These are phyloP conservation scores for Zygnema cylindricum DNA, from an alignment of 139 green algal species.

Conservation along the genomic window DNA sequence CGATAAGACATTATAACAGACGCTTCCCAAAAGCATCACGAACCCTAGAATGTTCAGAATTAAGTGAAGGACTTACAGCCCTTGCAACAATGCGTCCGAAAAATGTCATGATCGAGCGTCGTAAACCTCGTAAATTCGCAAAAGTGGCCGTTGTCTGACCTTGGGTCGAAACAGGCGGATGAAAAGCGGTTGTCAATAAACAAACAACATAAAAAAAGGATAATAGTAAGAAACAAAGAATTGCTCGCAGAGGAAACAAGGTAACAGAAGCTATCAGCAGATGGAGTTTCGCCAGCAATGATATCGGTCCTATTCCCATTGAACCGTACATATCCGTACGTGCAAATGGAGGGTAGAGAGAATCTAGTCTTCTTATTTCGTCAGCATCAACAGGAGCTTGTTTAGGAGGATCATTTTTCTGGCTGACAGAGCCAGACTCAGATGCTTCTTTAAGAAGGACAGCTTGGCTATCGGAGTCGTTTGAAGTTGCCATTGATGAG, in stretches of 20 bases:
- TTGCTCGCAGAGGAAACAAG: slow-evolving; percentile 67
- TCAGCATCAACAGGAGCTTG: too few relatives aligned
- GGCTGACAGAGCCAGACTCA: too few relatives aligned
- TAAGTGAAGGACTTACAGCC: slow-evolving; percentile 65
- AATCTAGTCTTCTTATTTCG: too few relatives aligned
- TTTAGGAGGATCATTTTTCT: too few relatives aligned
- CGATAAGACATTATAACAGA: too few relatives aligned
- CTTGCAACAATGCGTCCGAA: slow-evolving; percentile 55
- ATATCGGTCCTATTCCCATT: slow-evolving; percentile 44
- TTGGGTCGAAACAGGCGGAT: not conserved
- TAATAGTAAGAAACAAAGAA: slow-evolving; percentile 42
- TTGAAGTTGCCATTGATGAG: too few relatives aligned
- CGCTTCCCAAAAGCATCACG: too few relatives aligned
- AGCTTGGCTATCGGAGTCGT: too few relatives aligned
- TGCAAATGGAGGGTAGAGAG: slow-evolving; percentile 60
- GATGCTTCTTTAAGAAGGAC: too few relatives aligned
- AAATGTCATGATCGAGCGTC: not conserved
- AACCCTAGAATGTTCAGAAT: too few relatives aligned
- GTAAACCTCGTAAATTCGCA: not conserved
- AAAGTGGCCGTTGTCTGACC: not conserved
- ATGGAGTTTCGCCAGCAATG: slow-evolving; percentile 35
- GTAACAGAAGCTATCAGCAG: slow-evolving; percentile 64
- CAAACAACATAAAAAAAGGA: slow-evolving; percentile 68
- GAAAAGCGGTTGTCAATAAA: not conserved
- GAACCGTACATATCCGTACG: slow-evolving; percentile 68